Conservation (phyloP, 2,329 filamentous ascomycete species). For the Fusarium mundagurra region DNA sequence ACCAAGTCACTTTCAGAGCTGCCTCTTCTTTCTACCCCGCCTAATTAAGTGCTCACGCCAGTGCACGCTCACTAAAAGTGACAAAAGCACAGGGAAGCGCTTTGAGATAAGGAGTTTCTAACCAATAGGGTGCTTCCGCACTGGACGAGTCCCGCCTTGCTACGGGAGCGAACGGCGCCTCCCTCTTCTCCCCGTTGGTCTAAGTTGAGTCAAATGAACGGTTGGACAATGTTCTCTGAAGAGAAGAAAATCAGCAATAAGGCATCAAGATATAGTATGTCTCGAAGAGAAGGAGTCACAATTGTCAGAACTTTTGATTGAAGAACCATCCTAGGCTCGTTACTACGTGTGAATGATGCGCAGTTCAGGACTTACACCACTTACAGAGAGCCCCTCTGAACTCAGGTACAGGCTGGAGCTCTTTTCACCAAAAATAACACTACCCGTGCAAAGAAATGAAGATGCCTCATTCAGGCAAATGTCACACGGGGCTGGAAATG, state of each 20-base stretch:
- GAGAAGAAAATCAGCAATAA: neutral
- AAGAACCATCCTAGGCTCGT: neutral
- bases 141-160: neutral
- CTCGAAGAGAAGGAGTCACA: neutral
- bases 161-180: slow-evolving; percentile 32
- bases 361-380: neutral
- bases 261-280: neutral
- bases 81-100: slow-evolving; percentile 29
- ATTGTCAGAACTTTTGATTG: neutral
- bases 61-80: slow-evolving; percentile 41
- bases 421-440: neutral
- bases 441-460: neutral
- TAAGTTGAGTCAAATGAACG: slow-evolving; percentile 14
- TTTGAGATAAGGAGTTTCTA: neutral
- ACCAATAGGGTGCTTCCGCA: slow-evolving; percentile 38
- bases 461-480: neutral
- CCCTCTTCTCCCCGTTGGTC: slow-evolving; percentile 8
- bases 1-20: slow-evolving; percentile 38
- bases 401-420: neutral
- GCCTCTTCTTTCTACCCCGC: slow-evolving; percentile 38
- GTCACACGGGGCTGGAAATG: neutral
- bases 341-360: neutral
- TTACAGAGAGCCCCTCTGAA: neutral
- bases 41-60: slow-evolving; percentile 33
- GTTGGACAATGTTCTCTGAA: neutral